Base-by-base conservation (phyloP, 2,329 filamentous ascomycete genomes). In the Zalaria sp. region DNA sequence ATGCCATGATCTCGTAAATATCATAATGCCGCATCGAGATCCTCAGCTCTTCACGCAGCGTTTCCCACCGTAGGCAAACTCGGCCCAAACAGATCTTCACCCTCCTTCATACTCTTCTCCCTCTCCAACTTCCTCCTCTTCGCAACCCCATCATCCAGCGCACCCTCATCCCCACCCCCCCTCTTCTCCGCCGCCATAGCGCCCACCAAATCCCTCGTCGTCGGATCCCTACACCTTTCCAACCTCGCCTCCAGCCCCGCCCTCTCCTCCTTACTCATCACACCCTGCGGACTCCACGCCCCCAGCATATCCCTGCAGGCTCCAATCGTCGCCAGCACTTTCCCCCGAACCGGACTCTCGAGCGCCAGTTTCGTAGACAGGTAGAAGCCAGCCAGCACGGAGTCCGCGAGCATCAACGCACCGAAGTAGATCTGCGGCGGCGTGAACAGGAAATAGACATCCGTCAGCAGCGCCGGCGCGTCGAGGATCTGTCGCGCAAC, bases 401-500 rank as follows among this genome's bases (percentile, higher is more conserved):
- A 63, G 56, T 96, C 89, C 0, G 80, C 83, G 40, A 93, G 72
- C 9, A 81, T 69, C 27, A 95, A 64, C 0, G 88, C 79, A 0
- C 85, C 81, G 45, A 96, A 72, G 79, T 88, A 88, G 57, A 96
- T 93, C 60, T 98, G 91, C 25, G 84, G 83, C 0, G 91, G 91
- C 0, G 89, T 89, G 64, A 84, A 96, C 61, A 94, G 81, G 63
- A 96, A 95, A 65, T 96, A 96, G n/a, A 77, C 87, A 54, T 98
- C 91, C 26, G 89, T 94, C 46, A 95, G 72, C 39, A 93, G 67
- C 0, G 87, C 83, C 43, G 84, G 83, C 42, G 79, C 81, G 34
- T 66, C 64, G 42, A 93, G 73, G 37, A 85, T 71, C 18, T 79
- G 75, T 35, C 83, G 74, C 0, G 88, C 83, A 40, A 72, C 73